A percentile compares a stretch with the other conserved stretches of the same genome.
Evolutionary conservation across 495 filamentous ascomycete species (phyloP).

Genomic region (Penicillium atrosanguineum): DNA sequence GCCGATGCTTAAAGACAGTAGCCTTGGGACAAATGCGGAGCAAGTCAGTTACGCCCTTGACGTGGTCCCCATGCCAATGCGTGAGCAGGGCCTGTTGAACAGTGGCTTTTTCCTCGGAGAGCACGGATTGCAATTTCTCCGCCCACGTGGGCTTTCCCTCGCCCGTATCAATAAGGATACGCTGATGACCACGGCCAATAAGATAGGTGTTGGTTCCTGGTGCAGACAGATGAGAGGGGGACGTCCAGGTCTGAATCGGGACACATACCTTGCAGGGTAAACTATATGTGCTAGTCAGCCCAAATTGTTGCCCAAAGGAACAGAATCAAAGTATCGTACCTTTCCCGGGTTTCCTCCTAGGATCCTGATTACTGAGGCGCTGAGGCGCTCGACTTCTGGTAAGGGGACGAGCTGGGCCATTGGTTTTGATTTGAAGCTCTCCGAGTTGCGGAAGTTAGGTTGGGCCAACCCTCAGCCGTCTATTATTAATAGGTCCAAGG

Average conservation of each 20-base stretch:
- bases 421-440: background rate
- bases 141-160: constrained; percentile 64
- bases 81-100: constrained; percentile 70
- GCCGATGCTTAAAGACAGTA: constrained; percentile 50
- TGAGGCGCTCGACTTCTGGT: constrained; percentile 64
- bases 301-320: constrained; percentile 4
- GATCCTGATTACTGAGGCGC: constrained; percentile 66
- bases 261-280: constrained; percentile 51
- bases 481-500: background rate
- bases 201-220: constrained; percentile 85
- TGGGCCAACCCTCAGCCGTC: background rate
- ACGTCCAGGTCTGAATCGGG: background rate
- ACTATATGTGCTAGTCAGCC: constrained; percentile 25
- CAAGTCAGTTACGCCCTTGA: constrained; percentile 69
- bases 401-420: constrained; percentile 54
- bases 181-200: constrained; percentile 62
- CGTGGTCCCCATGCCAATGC: constrained; percentile 90
- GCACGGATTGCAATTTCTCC: constrained; percentile 54
- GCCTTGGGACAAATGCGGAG: constrained; percentile 56
- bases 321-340: constrained; percentile 31
- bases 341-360: constrained; percentile 81
- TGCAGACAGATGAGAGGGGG: background rate
- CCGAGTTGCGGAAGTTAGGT: background rate
- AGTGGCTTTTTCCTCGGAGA: constrained; percentile 62
- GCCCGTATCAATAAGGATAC: constrained; percentile 79